Evolutionary conservation across 108 stramenopile species (phyloP).

Genomic region (Asterionellopsis glacialis): DNA sequence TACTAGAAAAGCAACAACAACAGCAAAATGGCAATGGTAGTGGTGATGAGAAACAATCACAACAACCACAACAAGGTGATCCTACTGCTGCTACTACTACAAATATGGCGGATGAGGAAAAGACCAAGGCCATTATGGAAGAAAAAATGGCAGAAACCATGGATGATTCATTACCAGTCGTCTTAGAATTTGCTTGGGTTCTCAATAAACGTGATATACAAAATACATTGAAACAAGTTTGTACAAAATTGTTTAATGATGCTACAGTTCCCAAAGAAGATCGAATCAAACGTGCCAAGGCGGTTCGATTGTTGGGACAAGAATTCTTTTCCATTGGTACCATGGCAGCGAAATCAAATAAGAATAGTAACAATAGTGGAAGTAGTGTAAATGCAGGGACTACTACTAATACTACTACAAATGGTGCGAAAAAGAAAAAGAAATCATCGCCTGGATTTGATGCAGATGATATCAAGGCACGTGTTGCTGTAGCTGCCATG

Average conservation of each 20-base stretch:
- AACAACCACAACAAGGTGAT: neutral
- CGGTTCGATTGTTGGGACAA: conserved; percentile 56
- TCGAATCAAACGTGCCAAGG: conserved; percentile 68
- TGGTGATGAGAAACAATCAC: conserved; percentile 3
- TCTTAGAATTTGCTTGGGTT: conserved; percentile 83
- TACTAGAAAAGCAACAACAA: conserved; percentile 26
- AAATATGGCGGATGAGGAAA: conserved; percentile 11
- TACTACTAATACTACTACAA: too few relatives aligned
- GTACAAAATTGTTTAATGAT: conserved; percentile 76
- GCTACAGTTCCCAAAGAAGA: conserved; percentile 34
- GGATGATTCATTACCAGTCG: conserved; percentile 78
- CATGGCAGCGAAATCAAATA: conserved; percentile 26
- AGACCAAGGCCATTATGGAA: conserved; percentile 52
- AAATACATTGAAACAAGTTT: conserved; percentile 65
- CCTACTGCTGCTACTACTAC: neutral
- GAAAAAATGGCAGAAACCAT: conserved; percentile 65
- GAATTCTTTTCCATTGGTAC: conserved; percentile 71
- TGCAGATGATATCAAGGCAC: conserved; percentile 62
- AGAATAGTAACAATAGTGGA: conserved; percentile 9
- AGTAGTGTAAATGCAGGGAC: neutral
- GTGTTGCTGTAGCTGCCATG: conserved; percentile 85
- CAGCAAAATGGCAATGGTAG: conserved; percentile 6
- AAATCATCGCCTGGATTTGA: neutral
- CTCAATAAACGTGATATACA: conserved; percentile 81
- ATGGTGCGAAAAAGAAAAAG: conserved; percentile 3